Conservation (phyloP, 2,329 filamentous ascomycete genomes). For the Cercospora sojina region DNA sequence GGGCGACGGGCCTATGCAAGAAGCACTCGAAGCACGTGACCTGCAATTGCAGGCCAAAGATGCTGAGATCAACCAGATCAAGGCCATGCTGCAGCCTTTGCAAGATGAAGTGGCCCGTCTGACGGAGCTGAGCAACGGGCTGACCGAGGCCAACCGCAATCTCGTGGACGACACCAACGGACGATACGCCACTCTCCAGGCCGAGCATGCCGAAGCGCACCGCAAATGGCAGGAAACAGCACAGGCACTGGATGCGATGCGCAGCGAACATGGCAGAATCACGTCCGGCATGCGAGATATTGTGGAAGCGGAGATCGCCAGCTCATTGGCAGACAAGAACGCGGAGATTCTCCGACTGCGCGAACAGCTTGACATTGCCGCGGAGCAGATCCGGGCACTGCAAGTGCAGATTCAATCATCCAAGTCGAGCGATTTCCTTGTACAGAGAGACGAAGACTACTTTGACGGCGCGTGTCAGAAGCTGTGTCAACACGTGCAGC, state of each 20-base stretch:
- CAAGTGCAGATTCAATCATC: slow-evolving; percentile 60
- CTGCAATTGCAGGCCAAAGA: slow-evolving; percentile 77
- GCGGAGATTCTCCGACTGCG: slow-evolving; percentile 76
- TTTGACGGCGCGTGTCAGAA: slow-evolving; percentile 93
- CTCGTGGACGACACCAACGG: slow-evolving; percentile 73
- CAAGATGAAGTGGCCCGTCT: slow-evolving; percentile 79
- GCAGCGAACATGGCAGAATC: slow-evolving; percentile 61
- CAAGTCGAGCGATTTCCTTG: slow-evolving; percentile 69
- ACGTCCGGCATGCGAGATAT: slow-evolving; percentile 63
- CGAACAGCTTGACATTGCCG: slow-evolving; percentile 71
- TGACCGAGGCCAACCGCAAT: slow-evolving; percentile 73
- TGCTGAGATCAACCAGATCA: slow-evolving; percentile 73
- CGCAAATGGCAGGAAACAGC: slow-evolving; percentile 57
- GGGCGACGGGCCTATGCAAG: slow-evolving; percentile 49
- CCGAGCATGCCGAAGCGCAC: slow-evolving; percentile 58
- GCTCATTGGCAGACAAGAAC: slow-evolving; percentile 76
- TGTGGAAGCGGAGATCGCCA: slow-evolving; percentile 60
- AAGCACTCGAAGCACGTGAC: slow-evolving; percentile 63
- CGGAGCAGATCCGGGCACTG: slow-evolving; percentile 59
- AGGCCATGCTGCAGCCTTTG: slow-evolving; percentile 73
- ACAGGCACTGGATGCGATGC: slow-evolving; percentile 68
- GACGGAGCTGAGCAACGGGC: slow-evolving; percentile 76
- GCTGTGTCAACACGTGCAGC: slow-evolving; percentile 91
- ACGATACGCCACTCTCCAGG: slow-evolving; percentile 66
- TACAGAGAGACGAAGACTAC: slow-evolving; percentile 84